phyloP scores from a whole-genome alignment of 2,329 filamentous ascomycete genomes.

The Cytospora piceicola region DNA sequence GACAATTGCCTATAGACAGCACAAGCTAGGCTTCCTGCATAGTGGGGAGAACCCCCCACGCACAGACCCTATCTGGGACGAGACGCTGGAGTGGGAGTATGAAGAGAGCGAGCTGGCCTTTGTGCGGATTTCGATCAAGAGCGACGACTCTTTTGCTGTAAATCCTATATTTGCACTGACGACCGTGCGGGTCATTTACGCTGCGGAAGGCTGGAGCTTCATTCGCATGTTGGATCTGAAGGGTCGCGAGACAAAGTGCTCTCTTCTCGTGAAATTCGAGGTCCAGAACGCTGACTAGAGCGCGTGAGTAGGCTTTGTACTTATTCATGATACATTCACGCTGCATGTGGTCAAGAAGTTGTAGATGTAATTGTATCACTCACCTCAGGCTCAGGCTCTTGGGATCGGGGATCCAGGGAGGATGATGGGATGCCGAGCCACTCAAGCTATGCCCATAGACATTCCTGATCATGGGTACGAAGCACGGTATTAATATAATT shows the following conservation, averaged over 20 bases:
- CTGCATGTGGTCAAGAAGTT: neutral
- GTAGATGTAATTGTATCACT: neutral
- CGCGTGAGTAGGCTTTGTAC: neutral
- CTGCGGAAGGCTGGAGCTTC: slow-evolving; percentile 62
- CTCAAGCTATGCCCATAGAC: no score
- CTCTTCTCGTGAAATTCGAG: slow-evolving; percentile 64
- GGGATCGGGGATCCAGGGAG: no score
- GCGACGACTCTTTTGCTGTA: slow-evolving; percentile 63
- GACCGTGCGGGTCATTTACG: slow-evolving; percentile 63
- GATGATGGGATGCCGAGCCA: no score
- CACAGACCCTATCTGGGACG: slow-evolving; percentile 68
- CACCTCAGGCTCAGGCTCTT: no score
- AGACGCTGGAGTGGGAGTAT: slow-evolving; percentile 69
- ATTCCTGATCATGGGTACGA: no score
- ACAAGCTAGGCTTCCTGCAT: slow-evolving; percentile 59
- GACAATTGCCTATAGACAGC: slow-evolving; percentile 61
- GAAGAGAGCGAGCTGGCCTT: slow-evolving; percentile 70
- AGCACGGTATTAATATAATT: no score
- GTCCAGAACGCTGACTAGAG: slow-evolving; percentile 45
- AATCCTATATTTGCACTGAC: slow-evolving; percentile 67
- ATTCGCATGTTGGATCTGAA: slow-evolving; percentile 67
- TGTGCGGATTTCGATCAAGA: slow-evolving; percentile 67
- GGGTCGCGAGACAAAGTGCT: slow-evolving; percentile 65
- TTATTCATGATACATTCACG: neutral
- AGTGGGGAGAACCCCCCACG: slow-evolving; percentile 59